These are phyloP conservation scores for Alternaria brassicicola DNA, from an alignment of 2,329 filamentous ascomycete species.

Conservation along the genomic window DNA sequence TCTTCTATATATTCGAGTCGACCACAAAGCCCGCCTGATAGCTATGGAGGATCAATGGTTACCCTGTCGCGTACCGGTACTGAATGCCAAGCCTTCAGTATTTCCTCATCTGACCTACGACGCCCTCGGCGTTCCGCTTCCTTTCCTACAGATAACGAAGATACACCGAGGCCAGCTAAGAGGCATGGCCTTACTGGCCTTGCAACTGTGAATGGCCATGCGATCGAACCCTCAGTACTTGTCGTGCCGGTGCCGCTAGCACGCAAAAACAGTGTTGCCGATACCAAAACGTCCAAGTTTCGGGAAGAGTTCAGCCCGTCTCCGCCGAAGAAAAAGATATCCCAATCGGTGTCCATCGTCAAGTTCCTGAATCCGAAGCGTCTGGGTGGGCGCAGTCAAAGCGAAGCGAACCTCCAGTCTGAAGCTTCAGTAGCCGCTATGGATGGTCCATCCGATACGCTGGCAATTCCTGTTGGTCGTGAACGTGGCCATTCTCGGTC, in stretches of 20 bases:
- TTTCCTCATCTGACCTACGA: conserved; percentile 13
- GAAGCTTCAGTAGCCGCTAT: conserved; percentile 7
- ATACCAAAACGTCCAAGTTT: conserved; percentile 45
- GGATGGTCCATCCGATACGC: conserved; percentile 31
- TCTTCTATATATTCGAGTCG: conserved; percentile 52
- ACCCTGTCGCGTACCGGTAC: conserved; percentile 21
- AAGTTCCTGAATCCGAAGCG: conserved; percentile 41
- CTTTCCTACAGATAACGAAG: conserved; percentile 31
- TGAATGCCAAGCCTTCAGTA: conserved; percentile 11
- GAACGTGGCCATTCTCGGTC: conserved; percentile 41
- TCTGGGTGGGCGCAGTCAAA: conserved; percentile 39
- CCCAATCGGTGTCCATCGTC: conserved; percentile 35
- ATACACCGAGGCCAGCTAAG: conserved; percentile 27
- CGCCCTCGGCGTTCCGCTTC: conserved; percentile 29
- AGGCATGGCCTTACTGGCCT: conserved; percentile 18
- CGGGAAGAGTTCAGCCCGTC: conserved; percentile 46
- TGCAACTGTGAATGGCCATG: not conserved
- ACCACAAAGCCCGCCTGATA: conserved; percentile 46
- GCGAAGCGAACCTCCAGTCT: conserved; percentile 34
- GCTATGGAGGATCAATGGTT: conserved; percentile 32
- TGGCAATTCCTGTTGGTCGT: conserved; percentile 16
- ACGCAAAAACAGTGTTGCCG: conserved; percentile 40
- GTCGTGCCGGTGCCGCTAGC: conserved; percentile 12
- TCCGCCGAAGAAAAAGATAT: conserved; percentile 34
- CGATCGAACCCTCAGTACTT: not conserved